Evolutionary conservation across 2,329 filamentous ascomycete species (phyloP).

Genomic region (Hymenoscyphus occultus): DNA sequence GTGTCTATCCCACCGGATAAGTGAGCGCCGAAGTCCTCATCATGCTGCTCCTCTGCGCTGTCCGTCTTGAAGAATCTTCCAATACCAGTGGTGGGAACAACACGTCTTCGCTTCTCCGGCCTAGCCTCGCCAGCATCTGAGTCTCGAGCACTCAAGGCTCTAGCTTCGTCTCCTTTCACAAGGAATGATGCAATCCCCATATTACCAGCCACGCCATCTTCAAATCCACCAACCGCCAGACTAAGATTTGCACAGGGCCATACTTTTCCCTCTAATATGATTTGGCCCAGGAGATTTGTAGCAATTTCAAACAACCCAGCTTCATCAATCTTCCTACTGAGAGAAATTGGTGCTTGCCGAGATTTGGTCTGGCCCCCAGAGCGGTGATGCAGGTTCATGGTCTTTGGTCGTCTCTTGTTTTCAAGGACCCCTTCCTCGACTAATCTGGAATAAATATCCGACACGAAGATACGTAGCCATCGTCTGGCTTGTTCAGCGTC

Average conservation of each 20-base stretch:
- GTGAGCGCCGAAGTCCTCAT: slow-evolving; percentile 33
- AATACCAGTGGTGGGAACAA: slow-evolving; percentile 30
- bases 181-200: slow-evolving; percentile 83
- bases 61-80: slow-evolving; percentile 35
- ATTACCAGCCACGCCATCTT: slow-evolving; percentile 81
- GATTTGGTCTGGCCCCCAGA: slow-evolving; percentile 72
- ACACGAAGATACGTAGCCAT: slow-evolving; percentile 88
- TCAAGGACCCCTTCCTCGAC: slow-evolving; percentile 89
- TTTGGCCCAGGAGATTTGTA: slow-evolving; percentile 72
- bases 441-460: slow-evolving; percentile 85
- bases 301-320: slow-evolving; percentile 70
- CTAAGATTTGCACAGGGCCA: slow-evolving; percentile 95
- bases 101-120: slow-evolving; percentile 35
- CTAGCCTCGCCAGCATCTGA: slow-evolving; percentile 19
- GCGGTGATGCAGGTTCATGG: slow-evolving; percentile 79
- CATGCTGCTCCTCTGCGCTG: slow-evolving; percentile 28
- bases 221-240: slow-evolving; percentile 85
- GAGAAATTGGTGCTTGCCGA: slow-evolving; percentile 71
- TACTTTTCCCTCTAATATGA: slow-evolving; percentile 71
- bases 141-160: slow-evolving; percentile 42
- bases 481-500: slow-evolving; percentile 72
- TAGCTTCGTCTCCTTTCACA: slow-evolving; percentile 68
- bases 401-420: slow-evolving; percentile 80
- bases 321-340: slow-evolving; percentile 72
- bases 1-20: slow-evolving; percentile 18